phyloP scores from a whole-genome alignment of 805 yeast species.

The Sugiyamaella floridensis region DNA sequence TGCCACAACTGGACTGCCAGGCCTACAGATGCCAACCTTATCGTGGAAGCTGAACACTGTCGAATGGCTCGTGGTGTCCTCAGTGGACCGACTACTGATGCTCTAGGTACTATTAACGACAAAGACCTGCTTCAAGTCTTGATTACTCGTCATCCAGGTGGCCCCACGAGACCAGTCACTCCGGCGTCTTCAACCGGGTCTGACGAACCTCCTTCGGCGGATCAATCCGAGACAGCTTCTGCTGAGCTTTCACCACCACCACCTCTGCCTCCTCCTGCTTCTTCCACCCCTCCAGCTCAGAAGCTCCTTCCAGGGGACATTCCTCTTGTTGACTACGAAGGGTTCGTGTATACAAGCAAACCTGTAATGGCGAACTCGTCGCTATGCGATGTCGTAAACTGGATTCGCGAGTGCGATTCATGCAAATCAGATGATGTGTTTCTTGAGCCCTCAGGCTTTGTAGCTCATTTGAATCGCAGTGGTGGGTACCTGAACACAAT shows the following conservation, averaged over 20 bases:
- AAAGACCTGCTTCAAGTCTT: slow-evolving; percentile 16
- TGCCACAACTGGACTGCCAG: slow-evolving; percentile 18
- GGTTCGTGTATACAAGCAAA: neutral
- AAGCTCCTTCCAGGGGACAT: neutral
- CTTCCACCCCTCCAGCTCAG: neutral
- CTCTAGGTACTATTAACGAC: slow-evolving; percentile 11
- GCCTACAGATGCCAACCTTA: slow-evolving; percentile 5
- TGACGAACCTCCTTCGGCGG: neutral
- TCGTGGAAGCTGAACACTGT: slow-evolving; percentile 11
- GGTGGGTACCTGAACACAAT: neutral
- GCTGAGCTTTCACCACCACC: neutral
- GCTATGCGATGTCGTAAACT: slow-evolving; percentile 16
- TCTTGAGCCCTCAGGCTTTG: slow-evolving; percentile 19
- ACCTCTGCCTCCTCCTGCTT: neutral
- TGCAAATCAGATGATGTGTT: slow-evolving; percentile 17
- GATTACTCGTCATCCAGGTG: slow-evolving; percentile 15
- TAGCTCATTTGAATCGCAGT: slow-evolving; percentile 15
- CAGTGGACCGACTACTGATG: slow-evolving; percentile 16
- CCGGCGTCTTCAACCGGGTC: too few relatives aligned
- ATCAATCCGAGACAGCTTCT: neutral
- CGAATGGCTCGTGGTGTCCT: slow-evolving; percentile 16
- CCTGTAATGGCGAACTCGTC: neutral
- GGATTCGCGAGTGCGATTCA: slow-evolving; percentile 21
- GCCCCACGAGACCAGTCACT: neutral
- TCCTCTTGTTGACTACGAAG: neutral